phyloP scores from a whole-genome alignment of 306 rosid species.

The Delonix regia region DNA sequence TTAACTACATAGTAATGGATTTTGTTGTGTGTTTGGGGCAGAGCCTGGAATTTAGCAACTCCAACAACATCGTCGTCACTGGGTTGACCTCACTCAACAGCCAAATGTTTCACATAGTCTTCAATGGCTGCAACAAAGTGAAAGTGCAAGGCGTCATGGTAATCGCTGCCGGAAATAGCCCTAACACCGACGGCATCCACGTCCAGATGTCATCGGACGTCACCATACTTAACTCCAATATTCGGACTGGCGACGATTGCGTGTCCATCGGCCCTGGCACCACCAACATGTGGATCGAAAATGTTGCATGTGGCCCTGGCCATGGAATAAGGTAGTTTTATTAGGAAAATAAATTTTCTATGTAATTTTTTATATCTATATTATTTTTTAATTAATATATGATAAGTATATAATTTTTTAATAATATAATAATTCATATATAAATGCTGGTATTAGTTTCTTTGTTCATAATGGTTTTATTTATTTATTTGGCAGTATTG shows the following conservation, averaged over 20 bases:
- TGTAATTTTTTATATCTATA: too few relatives aligned
- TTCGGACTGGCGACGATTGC: conserved; percentile 69
- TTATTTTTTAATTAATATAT: too few relatives aligned
- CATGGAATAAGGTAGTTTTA: conserved; percentile 71
- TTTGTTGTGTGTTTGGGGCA: conserved; percentile 19
- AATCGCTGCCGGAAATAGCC: conserved; percentile 53
- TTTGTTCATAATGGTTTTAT: background rate
- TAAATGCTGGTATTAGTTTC: too few relatives aligned
- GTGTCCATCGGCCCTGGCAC: conserved; percentile 74
- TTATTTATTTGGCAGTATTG: conserved; percentile 53
- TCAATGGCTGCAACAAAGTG: conserved; percentile 57
- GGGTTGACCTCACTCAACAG: conserved; percentile 64
- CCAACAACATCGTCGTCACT: conserved; percentile 47
- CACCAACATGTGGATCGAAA: conserved; percentile 62
- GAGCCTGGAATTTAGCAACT: conserved; percentile 49
- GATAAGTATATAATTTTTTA: too few relatives aligned
- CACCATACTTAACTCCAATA: conserved; percentile 52
- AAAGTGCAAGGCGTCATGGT: conserved; percentile 44
- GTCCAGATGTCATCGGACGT: conserved; percentile 53
- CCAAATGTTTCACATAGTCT: conserved; percentile 60
- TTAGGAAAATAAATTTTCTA: background rate
- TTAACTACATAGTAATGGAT: too few relatives aligned
- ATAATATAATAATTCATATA: too few relatives aligned
- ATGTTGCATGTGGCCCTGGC: conserved; percentile 66
- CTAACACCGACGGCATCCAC: conserved; percentile 82